Evolutionary conservation across 1,284 basidiomycete species (phyloP).

Genomic region (Leccinum griseonigrum): DNA sequence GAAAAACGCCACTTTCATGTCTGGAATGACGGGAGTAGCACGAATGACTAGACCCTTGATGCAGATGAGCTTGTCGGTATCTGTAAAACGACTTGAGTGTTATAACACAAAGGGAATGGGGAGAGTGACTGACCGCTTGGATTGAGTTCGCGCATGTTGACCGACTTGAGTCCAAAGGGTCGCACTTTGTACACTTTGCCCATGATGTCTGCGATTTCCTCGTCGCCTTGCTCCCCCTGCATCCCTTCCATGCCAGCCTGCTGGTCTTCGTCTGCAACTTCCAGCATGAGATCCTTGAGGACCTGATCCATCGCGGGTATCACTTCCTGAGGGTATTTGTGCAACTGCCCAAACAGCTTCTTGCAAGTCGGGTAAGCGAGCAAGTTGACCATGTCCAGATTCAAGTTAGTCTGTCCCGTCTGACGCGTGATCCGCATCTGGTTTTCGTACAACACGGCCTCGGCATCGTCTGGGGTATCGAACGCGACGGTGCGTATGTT

Average conservation of each 20-base stretch:
- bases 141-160: constrained; percentile 92
- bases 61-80: constrained; percentile 94
- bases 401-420: constrained; percentile 90
- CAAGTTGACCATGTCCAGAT: constrained; percentile 90
- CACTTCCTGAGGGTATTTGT: constrained; percentile 96
- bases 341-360: constrained; percentile 77
- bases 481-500: constrained; percentile 54
- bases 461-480: constrained; percentile 63
- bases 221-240: constrained; percentile 68
- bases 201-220: constrained; percentile 80
- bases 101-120: not conserved
- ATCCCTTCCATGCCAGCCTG: constrained; percentile 66
- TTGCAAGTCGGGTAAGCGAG: constrained; percentile 83
- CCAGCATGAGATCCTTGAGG: constrained; percentile 87
- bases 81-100: constrained; percentile 40
- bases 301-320: constrained; percentile 97
- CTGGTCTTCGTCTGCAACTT: constrained; percentile 77
- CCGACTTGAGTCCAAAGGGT: constrained; percentile 79
- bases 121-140: constrained; percentile 63
- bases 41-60: constrained; percentile 98
- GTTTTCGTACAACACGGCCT: constrained; percentile 72
- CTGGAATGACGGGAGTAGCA: constrained; percentile 95
- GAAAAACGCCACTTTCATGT: constrained; percentile 99
- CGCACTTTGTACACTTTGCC: constrained; percentile 86
- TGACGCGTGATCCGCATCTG: constrained; percentile 87